A percentile compares a stretch with the other conserved stretches of the same genome.
Evolutionary conservation across 805 yeast species (phyloP).

Genomic region (Ogataea paradorogensis): DNA sequence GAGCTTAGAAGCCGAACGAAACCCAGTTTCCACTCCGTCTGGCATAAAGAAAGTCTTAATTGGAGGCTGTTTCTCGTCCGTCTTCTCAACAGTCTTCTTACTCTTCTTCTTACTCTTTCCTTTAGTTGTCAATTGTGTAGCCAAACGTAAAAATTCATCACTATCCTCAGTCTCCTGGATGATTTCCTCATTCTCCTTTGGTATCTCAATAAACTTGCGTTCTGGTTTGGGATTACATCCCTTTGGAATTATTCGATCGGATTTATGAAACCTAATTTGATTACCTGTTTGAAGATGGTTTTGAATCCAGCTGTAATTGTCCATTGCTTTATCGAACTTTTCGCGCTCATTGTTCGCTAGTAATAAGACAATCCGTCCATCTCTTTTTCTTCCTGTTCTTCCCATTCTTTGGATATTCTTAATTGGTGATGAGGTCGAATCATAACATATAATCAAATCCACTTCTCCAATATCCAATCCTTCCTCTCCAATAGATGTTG

Average conservation of each 20-base stretch:
- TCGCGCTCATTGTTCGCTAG: slow-evolving; percentile 73
- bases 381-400: slow-evolving; percentile 93
- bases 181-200: slow-evolving; percentile 62
- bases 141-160: slow-evolving; percentile 59
- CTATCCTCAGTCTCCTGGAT: slow-evolving; percentile 46
- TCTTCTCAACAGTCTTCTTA: slow-evolving; percentile 5
- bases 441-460: slow-evolving; percentile 88
- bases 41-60: slow-evolving; percentile 66
- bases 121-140: slow-evolving; percentile 61
- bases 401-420: slow-evolving; percentile 96
- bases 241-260: slow-evolving; percentile 69
- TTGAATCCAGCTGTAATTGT: slow-evolving; percentile 77
- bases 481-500: slow-evolving; percentile 98
- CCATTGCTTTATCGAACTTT: slow-evolving; percentile 83
- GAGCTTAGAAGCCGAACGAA: slow-evolving; percentile 49
- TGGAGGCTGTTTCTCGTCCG: slow-evolving; percentile 12
- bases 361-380: slow-evolving; percentile 75
- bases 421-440: slow-evolving; percentile 90
- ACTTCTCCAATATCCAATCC: slow-evolving; percentile 98
- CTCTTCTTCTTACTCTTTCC: slow-evolving; percentile 30
- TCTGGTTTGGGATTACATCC: slow-evolving; percentile 54
- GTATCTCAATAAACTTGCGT: slow-evolving; percentile 57
- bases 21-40: slow-evolving; percentile 64
- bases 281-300: slow-evolving; percentile 53
- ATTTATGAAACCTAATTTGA: slow-evolving; percentile 41